phyloP scores from a whole-genome alignment of 345 rosid genomes.

The Salix brachista region DNA sequence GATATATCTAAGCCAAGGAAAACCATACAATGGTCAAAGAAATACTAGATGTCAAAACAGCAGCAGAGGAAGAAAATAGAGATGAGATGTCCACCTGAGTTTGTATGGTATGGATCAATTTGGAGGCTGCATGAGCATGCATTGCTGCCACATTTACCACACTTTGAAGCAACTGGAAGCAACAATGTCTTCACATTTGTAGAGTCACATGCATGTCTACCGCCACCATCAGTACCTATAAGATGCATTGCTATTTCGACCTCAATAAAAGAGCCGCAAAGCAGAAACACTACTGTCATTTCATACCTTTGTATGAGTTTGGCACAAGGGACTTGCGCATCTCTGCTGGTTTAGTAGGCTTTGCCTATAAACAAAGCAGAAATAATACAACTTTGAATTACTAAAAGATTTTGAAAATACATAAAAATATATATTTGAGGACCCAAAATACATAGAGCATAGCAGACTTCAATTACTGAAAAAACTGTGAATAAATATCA shows the following conservation, averaged over 20 bases:
- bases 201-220: slow-evolving; percentile 25
- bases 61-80: neutral
- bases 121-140: slow-evolving; percentile 36
- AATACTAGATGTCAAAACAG: neutral
- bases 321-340: slow-evolving; percentile 23
- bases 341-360: slow-evolving; percentile 31
- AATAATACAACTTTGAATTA: neutral
- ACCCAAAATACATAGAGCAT: neutral
- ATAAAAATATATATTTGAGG: neutral
- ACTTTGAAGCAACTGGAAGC: slow-evolving; percentile 29
- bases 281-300: slow-evolving; percentile 35
- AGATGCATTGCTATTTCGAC: slow-evolving; percentile 21
- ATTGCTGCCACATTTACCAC: slow-evolving; percentile 37
- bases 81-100: slow-evolving; percentile 35
- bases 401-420: neutral
- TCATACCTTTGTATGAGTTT: slow-evolving; percentile 54
- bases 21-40: slow-evolving; percentile 9
- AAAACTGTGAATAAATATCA: neutral
- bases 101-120: slow-evolving; percentile 28
- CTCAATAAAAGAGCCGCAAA: slow-evolving; percentile 28
- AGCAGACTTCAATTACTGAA: neutral
- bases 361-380: slow-evolving; percentile 29
- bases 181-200: slow-evolving; percentile 25
- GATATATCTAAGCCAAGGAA: slow-evolving; percentile 33
- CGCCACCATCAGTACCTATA: slow-evolving; percentile 33